A percentile compares a stretch with the other conserved stretches of the same genome.
Evolutionary conservation across 768 basidiomycete genomes (phyloP).

Genomic region (Mycena crocata): DNA sequence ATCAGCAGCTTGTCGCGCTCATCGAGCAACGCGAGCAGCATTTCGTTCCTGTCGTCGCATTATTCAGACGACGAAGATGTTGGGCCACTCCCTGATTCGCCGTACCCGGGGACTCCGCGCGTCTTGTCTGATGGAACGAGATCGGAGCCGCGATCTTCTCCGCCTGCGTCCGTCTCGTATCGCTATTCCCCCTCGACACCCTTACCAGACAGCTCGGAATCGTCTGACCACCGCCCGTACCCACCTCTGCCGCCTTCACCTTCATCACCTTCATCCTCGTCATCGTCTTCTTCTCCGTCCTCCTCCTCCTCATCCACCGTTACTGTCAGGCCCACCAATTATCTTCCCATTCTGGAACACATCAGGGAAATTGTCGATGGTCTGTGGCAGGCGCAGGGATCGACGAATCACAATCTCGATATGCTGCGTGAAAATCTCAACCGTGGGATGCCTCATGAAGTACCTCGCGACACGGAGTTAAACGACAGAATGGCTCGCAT

Average conservation of each 20-base stretch:
- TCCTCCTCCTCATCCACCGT: conserved; percentile 31
- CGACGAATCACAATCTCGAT: conserved; percentile 71
- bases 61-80: conserved; percentile 81
- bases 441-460: conserved; percentile 59
- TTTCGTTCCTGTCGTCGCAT: conserved; percentile 65
- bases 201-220: conserved; percentile 12
- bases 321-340: conserved; percentile 50
- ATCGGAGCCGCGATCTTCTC: too few relatives aligned
- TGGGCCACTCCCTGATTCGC: conserved; percentile 38
- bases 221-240: conserved; percentile 37
- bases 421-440: conserved; percentile 69
- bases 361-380: conserved; percentile 65
- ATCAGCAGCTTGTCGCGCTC: conserved; percentile 45
- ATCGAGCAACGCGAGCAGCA: conserved; percentile 55
- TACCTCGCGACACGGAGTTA: conserved; percentile 53
- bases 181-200: conserved; percentile 53
- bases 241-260: conserved; percentile 49
- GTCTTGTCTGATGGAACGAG: conserved; percentile 7
- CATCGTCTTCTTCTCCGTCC: conserved; percentile 48
- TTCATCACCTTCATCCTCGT: conserved; percentile 49
- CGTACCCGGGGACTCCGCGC: conserved; percentile 13
- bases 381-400: conserved; percentile 71
- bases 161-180: too few relatives aligned
- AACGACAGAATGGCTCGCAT: conserved; percentile 56
- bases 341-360: conserved; percentile 9